Evolutionary conservation across 768 basidiomycete species (phyloP).

Genomic region (Galerina sulciceps): DNA sequence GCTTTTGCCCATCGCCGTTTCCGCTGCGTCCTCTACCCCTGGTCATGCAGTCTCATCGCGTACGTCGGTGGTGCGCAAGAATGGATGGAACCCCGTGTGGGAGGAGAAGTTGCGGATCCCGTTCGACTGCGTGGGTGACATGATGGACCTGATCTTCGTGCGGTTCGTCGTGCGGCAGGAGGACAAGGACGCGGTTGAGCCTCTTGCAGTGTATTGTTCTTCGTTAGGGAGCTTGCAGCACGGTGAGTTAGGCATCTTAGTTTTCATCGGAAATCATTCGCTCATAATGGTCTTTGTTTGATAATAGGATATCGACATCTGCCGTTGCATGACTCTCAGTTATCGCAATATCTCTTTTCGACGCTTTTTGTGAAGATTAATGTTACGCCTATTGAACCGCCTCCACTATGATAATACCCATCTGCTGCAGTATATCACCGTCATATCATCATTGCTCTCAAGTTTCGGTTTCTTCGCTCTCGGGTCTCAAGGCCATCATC

Average conservation of each 20-base stretch:
- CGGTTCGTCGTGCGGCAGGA: constrained; percentile 77
- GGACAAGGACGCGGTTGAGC: constrained; percentile 48
- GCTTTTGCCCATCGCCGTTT: constrained; percentile 7
- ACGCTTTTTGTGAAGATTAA: constrained; percentile 84
- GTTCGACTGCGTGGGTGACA: constrained; percentile 72
- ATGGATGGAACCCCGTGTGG: constrained; percentile 95
- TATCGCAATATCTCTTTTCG: constrained; percentile 89
- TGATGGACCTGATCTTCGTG: constrained; percentile 86
- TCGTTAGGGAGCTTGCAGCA: constrained; percentile 74
- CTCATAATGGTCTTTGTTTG: neutral
- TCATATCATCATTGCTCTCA: too few species aligned
- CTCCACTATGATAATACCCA: neutral
- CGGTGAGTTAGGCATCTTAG: constrained; percentile 47
- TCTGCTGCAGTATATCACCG: neutral
- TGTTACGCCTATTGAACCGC: constrained; percentile 28
- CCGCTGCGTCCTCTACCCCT: constrained; percentile 30
- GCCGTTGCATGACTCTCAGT: constrained; percentile 86
- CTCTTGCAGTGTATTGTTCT: constrained; percentile 76
- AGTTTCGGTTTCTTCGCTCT: too few species aligned
- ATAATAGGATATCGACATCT: constrained; percentile 84
- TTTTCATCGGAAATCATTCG: neutral
- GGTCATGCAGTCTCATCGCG: constrained; percentile 52
- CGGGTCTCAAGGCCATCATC: too few species aligned
- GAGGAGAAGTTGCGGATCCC: constrained; percentile 68
- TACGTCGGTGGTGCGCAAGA: constrained; percentile 76